phyloP scores from a whole-genome alignment of 1,139 yeast species.

The Eremothecium gossypii region DNA sequence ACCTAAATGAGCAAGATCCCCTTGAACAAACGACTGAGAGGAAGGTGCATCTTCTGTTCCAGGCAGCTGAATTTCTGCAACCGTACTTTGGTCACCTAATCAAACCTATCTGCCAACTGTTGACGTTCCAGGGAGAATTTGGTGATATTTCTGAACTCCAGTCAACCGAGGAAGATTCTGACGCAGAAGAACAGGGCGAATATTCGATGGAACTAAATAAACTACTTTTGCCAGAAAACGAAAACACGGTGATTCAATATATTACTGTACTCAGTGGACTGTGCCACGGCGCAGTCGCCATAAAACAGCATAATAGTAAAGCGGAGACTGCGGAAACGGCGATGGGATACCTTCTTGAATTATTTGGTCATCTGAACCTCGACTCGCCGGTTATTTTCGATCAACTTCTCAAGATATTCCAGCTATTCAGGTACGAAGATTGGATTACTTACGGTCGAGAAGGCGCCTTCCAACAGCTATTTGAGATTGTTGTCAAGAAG shows the following conservation, averaged over 20 bases:
- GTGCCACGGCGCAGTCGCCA: constrained; percentile 25
- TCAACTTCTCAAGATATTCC: constrained; percentile 21
- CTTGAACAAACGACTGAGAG: constrained; percentile 7
- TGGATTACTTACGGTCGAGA: constrained; percentile 26
- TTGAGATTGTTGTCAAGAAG: constrained; percentile 16
- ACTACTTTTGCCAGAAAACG: constrained; percentile 19
- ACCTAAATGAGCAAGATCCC: constrained; percentile 11
- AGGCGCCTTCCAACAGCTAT: constrained; percentile 14
- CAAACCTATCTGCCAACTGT: constrained; percentile 19
- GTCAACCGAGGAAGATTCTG: background rate
- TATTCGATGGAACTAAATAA: constrained; percentile 7
- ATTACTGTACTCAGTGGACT: constrained; percentile 25
- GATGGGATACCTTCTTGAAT: constrained; percentile 18
- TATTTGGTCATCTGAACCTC: constrained; percentile 19
- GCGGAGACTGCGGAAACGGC: constrained; percentile 14
- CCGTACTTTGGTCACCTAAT: constrained; percentile 21
- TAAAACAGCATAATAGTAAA: constrained; percentile 17
- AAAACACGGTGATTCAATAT: constrained; percentile 20
- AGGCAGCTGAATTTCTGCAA: constrained; percentile 27
- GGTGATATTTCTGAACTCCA: constrained; percentile 6
- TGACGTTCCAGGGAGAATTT: constrained; percentile 19
- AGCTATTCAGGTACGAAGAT: constrained; percentile 23
- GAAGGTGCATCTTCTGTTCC: constrained; percentile 18
- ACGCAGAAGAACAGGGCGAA: constrained; percentile 8
- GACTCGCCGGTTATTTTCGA: constrained; percentile 19